Base-by-base conservation (phyloP, 2,329 filamentous ascomycete species). In the Hawksworthiomyces lignivorus region DNA sequence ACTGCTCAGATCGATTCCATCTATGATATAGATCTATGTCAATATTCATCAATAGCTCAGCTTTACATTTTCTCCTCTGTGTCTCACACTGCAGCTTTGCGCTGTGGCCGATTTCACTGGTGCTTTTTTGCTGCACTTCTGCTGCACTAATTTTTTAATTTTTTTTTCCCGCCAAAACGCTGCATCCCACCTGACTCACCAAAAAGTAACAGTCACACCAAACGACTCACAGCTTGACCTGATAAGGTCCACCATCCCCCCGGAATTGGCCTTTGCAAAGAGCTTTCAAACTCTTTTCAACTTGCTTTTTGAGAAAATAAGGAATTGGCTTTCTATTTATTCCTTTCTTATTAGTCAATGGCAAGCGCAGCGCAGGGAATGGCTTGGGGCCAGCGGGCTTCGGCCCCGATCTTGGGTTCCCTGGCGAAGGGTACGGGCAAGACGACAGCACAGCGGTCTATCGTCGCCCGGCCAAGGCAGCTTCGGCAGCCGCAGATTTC, bases 331-430 rank as follows among this genome's bases (percentile, higher is more conserved):
- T n/a, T 19, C 21, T 15, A 10, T 26, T 7, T 15, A 7, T 7
- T 5, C 15, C 30, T 19, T 19, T 17, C 8, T 12, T 19, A 4
- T 18, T 17, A 4, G 11, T 27, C 3, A 7, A 24, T 12, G 4
- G 5, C 19, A 12, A 41, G 40, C 26, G 33, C 39, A 30, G 35
- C 30, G 17, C 35, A 43, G 17, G 34, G 34, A 20, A 37, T 42
- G 27, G 22, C 14, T 34, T 28, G 12, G 28, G 3, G 28, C 28
- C 28, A 7, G 28, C 41, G 36, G 36, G 30, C 31, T n/a, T 30
- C 41, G 5, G 41, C 39, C 27, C 44, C 43, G 39, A 22, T 45
- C 18, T 36, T 45, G 30, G 39, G 43, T 31, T 34, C 41, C 8
- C 26, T 35, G 38, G 39, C 30, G 19, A 39, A 39, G 35, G 26